A percentile compares a stretch with the other conserved stretches of the same genome.
Evolutionary conservation across 2,329 filamentous ascomycete species (phyloP).

Genomic region (Grosmannia clavigera): DNA sequence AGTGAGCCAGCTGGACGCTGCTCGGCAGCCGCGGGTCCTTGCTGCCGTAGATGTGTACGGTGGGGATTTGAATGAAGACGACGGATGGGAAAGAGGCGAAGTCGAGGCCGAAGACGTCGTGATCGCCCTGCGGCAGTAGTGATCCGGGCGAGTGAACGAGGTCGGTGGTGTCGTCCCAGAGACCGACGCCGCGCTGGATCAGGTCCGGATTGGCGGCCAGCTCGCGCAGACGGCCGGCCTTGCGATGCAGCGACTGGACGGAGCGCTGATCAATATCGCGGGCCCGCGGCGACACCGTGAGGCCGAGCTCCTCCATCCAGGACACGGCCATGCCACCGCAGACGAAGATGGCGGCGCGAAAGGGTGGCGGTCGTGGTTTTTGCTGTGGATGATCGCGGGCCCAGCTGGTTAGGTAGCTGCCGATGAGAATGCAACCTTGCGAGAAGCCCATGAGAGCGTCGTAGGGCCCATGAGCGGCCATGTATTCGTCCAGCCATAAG

Average conservation of each 20-base stretch:
- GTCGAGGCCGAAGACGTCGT: slow-evolving; percentile 22
- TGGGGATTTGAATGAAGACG: slow-evolving; percentile 21
- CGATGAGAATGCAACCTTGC: slow-evolving; percentile 25
- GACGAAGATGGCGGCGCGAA: slow-evolving; percentile 27
- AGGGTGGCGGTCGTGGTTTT: slow-evolving; percentile 18
- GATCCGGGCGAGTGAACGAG: slow-evolving; percentile 19
- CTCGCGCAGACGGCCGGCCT: slow-evolving; percentile 16
- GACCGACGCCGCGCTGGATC: slow-evolving; percentile 17
- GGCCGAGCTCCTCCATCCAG: slow-evolving; percentile 22
- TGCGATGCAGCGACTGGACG: slow-evolving; percentile 14
- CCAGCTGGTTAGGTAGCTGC: slow-evolving; percentile 27
- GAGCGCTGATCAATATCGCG: slow-evolving; percentile 18
- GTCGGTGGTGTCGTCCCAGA: slow-evolving; percentile 22
- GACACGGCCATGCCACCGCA: slow-evolving; percentile 25
- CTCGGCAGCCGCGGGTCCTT: slow-evolving; percentile 25
- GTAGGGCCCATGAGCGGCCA: slow-evolving; percentile 21
- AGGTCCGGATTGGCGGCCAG: slow-evolving; percentile 15
- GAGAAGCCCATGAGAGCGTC: slow-evolving; percentile 25
- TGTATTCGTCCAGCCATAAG: slow-evolving; percentile 22
- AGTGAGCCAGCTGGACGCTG: slow-evolving; percentile 22
- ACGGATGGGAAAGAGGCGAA: slow-evolving; percentile 20
- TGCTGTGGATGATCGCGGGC: slow-evolving; percentile 17
- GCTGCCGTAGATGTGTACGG: slow-evolving; percentile 23
- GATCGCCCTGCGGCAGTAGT: slow-evolving; percentile 14
- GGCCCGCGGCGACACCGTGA: slow-evolving; percentile 20